These are phyloP conservation scores for Wickerhamomyces sp. DNA, from an alignment of 1,139 yeast species.

Conservation along the genomic window DNA sequence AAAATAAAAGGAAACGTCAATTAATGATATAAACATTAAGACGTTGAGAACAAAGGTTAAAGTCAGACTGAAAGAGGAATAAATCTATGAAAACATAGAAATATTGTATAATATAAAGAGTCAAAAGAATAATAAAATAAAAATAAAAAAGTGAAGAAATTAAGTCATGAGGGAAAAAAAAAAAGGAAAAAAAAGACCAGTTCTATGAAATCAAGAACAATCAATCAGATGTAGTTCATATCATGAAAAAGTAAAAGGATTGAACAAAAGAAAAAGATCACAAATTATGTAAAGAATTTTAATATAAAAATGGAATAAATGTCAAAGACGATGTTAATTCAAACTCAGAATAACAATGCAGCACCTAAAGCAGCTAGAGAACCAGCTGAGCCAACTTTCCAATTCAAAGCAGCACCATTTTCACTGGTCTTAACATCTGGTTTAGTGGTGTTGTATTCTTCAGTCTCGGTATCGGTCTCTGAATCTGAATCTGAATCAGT, in stretches of 20 bases:
- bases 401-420: neutral
- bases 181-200: neutral
- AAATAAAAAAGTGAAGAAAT: neutral
- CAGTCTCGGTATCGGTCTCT: neutral
- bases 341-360: neutral
- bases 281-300: too few relatives aligned
- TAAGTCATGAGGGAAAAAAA: neutral
- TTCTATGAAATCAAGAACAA: neutral
- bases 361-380: neutral
- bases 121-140: neutral
- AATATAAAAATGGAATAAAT: neutral
- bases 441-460: neutral
- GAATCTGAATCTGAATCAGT: neutral
- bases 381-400: neutral
- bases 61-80: neutral
- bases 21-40: neutral
- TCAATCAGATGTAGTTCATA: neutral
- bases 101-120: neutral
- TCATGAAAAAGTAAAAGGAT: neutral
- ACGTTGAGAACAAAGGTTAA: too few relatives aligned
- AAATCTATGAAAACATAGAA: neutral
- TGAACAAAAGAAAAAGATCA: neutral
- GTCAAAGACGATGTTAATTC: neutral
- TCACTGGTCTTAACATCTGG: conserved; percentile 1
- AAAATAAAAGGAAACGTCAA: too few relatives aligned